Evolutionary conservation across 768 basidiomycete genomes (phyloP).

Genomic region (Coprinellus aureogranulatus): DNA sequence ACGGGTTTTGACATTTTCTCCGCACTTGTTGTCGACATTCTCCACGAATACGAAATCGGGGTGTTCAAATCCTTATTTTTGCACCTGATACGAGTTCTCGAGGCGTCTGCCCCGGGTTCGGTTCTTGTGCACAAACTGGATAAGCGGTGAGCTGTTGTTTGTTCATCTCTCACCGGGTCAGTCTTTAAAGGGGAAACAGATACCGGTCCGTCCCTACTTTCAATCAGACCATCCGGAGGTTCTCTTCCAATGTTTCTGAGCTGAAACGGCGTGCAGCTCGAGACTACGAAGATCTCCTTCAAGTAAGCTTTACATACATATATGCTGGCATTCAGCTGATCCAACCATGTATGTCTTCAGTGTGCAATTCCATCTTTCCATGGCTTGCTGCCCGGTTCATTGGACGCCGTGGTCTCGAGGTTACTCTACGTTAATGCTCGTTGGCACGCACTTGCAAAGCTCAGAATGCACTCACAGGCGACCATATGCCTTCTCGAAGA

Average conservation of each 20-base stretch:
- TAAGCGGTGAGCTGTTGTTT: constrained; percentile 36
- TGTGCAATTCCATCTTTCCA: constrained; percentile 36
- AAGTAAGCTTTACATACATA: constrained; percentile 23
- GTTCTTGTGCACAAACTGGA: constrained; percentile 34
- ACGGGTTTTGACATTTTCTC: constrained; percentile 21
- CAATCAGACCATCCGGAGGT: constrained; percentile 29
- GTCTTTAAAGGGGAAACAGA: constrained; percentile 18
- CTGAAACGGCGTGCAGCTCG: constrained; percentile 30
- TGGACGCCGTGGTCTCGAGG: constrained; percentile 17
- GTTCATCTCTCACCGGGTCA: too few species aligned
- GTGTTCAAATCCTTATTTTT: constrained; percentile 30
- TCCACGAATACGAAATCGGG: too few species aligned
- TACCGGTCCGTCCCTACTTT: constrained; percentile 24
- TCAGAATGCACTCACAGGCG: constrained; percentile 26
- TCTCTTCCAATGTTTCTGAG: constrained; percentile 27
- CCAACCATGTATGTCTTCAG: too few species aligned
- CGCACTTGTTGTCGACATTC: too few species aligned
- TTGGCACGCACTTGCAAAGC: constrained; percentile 36
- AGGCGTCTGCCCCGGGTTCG: constrained; percentile 14
- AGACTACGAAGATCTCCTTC: constrained; percentile 38
- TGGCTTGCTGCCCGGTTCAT: constrained; percentile 25
- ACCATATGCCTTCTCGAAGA: constrained; percentile 24
- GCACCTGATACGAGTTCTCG: constrained; percentile 32
- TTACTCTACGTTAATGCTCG: constrained; percentile 24
- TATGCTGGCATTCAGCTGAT: not conserved